Percentiles rank a stretch among this genome's conserved stretches.
Conservation (phyloP, 2,329 filamentous ascomycete genomes). For the Pseudopyricularia cyperi region DNA sequence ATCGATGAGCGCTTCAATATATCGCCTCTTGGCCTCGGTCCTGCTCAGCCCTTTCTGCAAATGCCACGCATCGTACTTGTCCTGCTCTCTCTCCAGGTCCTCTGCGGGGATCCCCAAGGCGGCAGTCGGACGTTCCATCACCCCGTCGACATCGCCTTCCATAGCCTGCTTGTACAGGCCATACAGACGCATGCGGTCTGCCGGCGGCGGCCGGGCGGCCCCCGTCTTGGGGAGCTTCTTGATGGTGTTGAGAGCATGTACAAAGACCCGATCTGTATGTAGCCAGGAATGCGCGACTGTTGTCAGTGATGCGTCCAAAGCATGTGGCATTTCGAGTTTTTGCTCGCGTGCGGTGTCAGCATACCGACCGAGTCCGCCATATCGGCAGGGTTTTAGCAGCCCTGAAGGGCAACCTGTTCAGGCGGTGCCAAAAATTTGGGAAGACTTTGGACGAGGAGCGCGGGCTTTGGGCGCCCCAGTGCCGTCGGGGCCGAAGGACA, state of each 20-base stretch:
- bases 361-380: conserved; percentile 43
- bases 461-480: background rate
- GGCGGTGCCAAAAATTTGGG: background rate
- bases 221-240: conserved; percentile 95
- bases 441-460: background rate
- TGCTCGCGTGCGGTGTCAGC: conserved; percentile 6
- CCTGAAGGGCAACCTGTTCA: background rate
- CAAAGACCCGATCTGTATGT: conserved; percentile 80
- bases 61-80: conserved; percentile 93
- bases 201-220: conserved; percentile 72
- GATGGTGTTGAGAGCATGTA: conserved; percentile 96
- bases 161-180: conserved; percentile 98
- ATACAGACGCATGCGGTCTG: conserved; percentile 83
- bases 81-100: conserved; percentile 45
- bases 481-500: background rate
- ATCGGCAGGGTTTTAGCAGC: background rate
- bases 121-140: conserved; percentile 68
- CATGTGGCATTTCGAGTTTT: background rate
- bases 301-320: background rate
- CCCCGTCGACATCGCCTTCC: conserved; percentile 92
- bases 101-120: conserved; percentile 33
- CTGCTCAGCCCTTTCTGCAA: conserved; percentile 68
- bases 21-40: conserved; percentile 87
- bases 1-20: conserved; percentile 86
- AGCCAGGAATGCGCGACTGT: background rate